Percentiles rank a stretch among this genome's conserved stretches.
Evolutionary conservation across 2,329 filamentous ascomycete species (phyloP).

Genomic region (Alternaria ethzedia): DNA sequence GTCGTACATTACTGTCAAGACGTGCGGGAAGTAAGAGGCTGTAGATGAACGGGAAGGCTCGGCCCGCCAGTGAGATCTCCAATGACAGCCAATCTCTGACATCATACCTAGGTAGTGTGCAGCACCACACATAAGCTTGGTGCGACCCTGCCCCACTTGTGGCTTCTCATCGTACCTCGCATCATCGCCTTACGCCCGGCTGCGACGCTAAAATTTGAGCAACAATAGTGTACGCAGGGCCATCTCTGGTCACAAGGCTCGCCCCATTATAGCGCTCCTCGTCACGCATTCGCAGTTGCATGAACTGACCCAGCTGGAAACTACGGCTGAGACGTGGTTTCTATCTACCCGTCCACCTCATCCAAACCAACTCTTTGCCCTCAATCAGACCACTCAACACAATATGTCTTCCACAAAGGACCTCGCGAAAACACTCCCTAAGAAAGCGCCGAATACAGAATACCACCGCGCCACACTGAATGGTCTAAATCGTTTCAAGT

Average conservation of each 20-base stretch:
- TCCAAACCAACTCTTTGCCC: background rate
- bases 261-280: background rate
- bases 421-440: background rate
- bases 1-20: too few species aligned
- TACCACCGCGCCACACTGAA: background rate
- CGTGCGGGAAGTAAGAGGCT: background rate
- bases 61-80: background rate
- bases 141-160: background rate
- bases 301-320: background rate
- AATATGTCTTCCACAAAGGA: background rate
- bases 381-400: background rate
- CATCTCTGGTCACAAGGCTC: background rate
- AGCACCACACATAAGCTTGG: background rate
- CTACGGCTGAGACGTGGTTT: background rate
- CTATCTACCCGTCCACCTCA: background rate
- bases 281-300: background rate
- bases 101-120: background rate
- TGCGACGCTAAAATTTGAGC: background rate
- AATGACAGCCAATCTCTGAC: background rate
- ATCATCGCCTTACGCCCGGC: background rate
- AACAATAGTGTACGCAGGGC: background rate
- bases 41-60: background rate
- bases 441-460: background rate
- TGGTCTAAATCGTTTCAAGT: background rate
- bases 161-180: background rate